Base-by-base conservation (phyloP, 1,284 basidiomycete species). In the Vanrija humicola region DNA sequence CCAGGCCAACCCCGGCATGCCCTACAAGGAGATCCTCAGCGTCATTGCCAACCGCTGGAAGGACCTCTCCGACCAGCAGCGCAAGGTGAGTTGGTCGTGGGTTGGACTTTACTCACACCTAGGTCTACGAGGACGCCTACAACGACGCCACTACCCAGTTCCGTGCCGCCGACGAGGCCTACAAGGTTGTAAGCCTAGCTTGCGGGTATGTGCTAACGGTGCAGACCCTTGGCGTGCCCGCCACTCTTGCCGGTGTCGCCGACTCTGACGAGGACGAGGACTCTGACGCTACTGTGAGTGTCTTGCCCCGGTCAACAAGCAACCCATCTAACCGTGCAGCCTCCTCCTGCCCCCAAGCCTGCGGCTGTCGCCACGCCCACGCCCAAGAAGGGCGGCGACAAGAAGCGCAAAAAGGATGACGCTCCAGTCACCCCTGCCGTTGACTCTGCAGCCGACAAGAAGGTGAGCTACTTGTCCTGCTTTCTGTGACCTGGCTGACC, bases 1-100 rank as follows among this genome's bases (percentile, higher is more conserved):
- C 44, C 79, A 79, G 46, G 77, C 81, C 64, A 79, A 88, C 72
- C 87, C 89, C 4, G 77, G 78, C 10, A 77, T 90, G 57, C 76
- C 82, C 43, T 86, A 94, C 70, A 77, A 82, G 52, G 90, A 94
- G 59, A 77, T 95, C 25, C 78, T 94, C 61, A 73, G 74, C 45
- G 74, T 87, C 63, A 88, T 95, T 63, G 81, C 87, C 15, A 82
- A 84, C 59, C 80, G 83, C 62, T 97, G 93, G 93, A 79, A 80
- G 47, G 76, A 76, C 6, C 82, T 96, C 79, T 67, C 80, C 19
- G 80, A 83, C 8, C 82, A 82, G 7, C 80, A 88, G 67, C 92
- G 89, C 76, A 81, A 86, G 76, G 91, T 91, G 62, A 60, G 50
- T 28, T 28, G 21, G 21, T 23, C 21, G 21, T 23, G 21, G 21